Conservation (phyloP, 1,139 yeast genomes). For the Hanseniaspora sp. region DNA sequence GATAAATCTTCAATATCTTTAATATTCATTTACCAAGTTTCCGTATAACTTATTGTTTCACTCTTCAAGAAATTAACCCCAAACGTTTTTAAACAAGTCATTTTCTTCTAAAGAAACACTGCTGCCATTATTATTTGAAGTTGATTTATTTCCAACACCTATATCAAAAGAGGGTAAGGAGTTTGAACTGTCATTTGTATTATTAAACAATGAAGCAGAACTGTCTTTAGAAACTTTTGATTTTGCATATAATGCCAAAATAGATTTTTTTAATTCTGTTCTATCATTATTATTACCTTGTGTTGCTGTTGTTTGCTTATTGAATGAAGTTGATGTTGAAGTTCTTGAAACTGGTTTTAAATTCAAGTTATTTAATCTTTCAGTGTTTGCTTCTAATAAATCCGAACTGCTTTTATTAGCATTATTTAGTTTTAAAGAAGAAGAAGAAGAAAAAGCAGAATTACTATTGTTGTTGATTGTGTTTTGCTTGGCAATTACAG, state of each 20-base stretch:
- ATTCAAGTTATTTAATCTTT: background rate
- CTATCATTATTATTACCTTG: slow-evolving; percentile 26
- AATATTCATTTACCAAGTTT: too few relatives aligned
- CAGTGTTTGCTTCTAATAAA: background rate
- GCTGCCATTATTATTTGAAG: slow-evolving; percentile 12
- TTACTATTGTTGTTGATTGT: background rate
- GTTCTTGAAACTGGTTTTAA: slow-evolving; percentile 17
- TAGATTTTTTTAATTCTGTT: slow-evolving; percentile 83
- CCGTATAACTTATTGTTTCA: background rate
- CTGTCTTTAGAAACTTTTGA: slow-evolving; percentile 30
- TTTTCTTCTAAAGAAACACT: slow-evolving; percentile 24
- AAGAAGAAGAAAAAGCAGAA: background rate
- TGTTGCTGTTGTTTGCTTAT: background rate
- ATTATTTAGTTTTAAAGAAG: background rate
- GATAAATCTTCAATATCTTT: too few relatives aligned
- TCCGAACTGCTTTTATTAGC: background rate
- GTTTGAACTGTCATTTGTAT: background rate
- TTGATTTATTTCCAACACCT: background rate
- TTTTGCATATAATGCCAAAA: slow-evolving; percentile 74
- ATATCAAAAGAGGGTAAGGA: slow-evolving; percentile 14
- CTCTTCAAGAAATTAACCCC: slow-evolving; percentile 17
- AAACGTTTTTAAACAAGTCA: slow-evolving; percentile 24
- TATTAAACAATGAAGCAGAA: background rate
- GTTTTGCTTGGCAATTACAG: slow-evolving; percentile 11
- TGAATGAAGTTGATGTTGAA: background rate